Percentiles rank a stretch among this genome's conserved stretches.
phyloP scores from a whole-genome alignment of 176 grass and related monocot species.

The Miscanthus lutarioriparius region DNA sequence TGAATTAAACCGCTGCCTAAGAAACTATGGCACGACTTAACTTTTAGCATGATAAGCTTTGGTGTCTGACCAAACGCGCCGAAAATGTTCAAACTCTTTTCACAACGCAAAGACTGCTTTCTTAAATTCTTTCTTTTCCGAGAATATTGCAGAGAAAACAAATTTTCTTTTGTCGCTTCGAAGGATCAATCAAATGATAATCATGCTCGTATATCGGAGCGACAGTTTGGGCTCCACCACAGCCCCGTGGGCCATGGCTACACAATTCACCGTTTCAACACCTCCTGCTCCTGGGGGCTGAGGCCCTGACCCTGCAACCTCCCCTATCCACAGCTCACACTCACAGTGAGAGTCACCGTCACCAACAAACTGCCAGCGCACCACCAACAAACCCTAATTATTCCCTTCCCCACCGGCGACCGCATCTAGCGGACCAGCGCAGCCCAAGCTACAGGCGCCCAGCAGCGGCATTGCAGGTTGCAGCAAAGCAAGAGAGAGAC shows the following conservation, averaged over 20 bases:
- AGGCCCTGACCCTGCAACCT: not conserved
- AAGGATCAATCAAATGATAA: not conserved
- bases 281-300: not conserved
- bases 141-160: no score
- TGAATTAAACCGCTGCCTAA: no score
- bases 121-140: no score
- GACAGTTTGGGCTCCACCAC: not conserved
- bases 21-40: no score
- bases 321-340: not conserved
- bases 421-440: conserved; percentile 15
- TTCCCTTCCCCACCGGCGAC: conserved; percentile 12
- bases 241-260: not conserved
- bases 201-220: not conserved
- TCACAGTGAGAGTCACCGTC: not conserved
- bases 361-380: conserved; percentile 20
- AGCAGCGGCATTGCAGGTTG: conserved; percentile 3
- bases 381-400: conserved; percentile 51
- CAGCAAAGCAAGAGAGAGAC: not conserved
- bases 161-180: not conserved
- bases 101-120: not conserved
- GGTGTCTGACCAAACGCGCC: no score
- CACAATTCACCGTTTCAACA: not conserved
- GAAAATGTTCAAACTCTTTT: not conserved
- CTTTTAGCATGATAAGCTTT: no score
- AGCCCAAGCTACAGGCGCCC: not conserved